These are phyloP conservation scores for Stachybotrys chlorohalonatus DNA, from an alignment of 2,329 filamentous ascomycete genomes.

Conservation along the genomic window DNA sequence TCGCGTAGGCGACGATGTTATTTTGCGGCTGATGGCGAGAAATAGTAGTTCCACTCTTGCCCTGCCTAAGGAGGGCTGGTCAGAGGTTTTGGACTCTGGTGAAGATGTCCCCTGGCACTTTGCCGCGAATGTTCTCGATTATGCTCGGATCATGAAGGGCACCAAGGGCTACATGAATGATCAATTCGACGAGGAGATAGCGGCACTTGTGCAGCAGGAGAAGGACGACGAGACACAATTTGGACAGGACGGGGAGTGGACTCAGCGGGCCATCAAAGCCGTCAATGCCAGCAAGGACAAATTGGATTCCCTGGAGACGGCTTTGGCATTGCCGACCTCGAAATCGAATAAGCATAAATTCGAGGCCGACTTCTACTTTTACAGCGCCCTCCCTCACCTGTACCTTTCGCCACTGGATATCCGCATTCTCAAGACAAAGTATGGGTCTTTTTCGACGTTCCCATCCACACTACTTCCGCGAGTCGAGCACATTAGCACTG, in stretches of 20 bases:
- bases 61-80: slow-evolving; percentile 70
- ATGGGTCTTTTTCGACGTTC: slow-evolving; percentile 72
- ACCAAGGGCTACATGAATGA: slow-evolving; percentile 77
- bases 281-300: slow-evolving; percentile 72
- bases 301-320: slow-evolving; percentile 21
- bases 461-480: slow-evolving; percentile 79
- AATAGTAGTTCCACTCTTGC: slow-evolving; percentile 76
- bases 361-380: slow-evolving; percentile 67
- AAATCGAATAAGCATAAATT: slow-evolving; percentile 14
- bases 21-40: slow-evolving; percentile 77
- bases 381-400: slow-evolving; percentile 77
- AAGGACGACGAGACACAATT: slow-evolving; percentile 88
- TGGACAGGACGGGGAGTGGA: slow-evolving; percentile 88
- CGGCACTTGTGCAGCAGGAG: slow-evolving; percentile 65
- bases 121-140: slow-evolving; percentile 87
- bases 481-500: slow-evolving; percentile 82
- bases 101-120: slow-evolving; percentile 92
- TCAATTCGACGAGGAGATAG: slow-evolving; percentile 73
- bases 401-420: slow-evolving; percentile 90
- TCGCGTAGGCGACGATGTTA: slow-evolving; percentile 77
- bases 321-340: slow-evolving; percentile 7
- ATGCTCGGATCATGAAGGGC: slow-evolving; percentile 91
- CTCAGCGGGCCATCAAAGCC: slow-evolving; percentile 68
- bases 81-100: slow-evolving; percentile 56
- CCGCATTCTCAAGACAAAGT: slow-evolving; percentile 81